phyloP scores from a whole-genome alignment of 306 rosid genomes.

The Phaseolus lunatus region DNA sequence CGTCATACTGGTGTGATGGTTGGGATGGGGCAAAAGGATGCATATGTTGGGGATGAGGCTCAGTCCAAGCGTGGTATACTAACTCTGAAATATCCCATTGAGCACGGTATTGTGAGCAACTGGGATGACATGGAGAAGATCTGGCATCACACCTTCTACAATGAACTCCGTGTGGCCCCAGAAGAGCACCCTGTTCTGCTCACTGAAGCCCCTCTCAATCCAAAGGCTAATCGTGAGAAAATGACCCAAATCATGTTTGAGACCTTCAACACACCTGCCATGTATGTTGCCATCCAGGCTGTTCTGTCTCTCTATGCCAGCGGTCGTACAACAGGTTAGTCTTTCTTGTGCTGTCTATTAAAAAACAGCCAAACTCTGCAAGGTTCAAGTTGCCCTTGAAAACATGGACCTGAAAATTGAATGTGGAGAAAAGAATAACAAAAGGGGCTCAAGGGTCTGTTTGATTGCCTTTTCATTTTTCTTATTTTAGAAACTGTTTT shows the following conservation, averaged over 20 bases:
- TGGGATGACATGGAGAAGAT: slow-evolving; percentile 99
- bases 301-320: slow-evolving; percentile 90
- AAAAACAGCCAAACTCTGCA: background rate
- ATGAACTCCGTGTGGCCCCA: slow-evolving; percentile 93
- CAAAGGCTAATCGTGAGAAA: slow-evolving; percentile 96
- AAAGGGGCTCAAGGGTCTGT: too few relatives aligned
- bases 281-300: slow-evolving; percentile 93
- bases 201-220: slow-evolving; percentile 94
- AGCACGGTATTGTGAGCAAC: slow-evolving; percentile 89
- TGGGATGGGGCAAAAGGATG: slow-evolving; percentile 95
- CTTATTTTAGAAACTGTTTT: too few relatives aligned
- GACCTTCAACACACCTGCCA: slow-evolving; percentile 92
- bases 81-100: slow-evolving; percentile 86
- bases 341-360: background rate
- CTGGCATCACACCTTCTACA: slow-evolving; percentile 94
- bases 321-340: slow-evolving; percentile 93
- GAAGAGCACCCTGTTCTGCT: slow-evolving; percentile 95
- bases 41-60: slow-evolving; percentile 95
- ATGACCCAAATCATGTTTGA: slow-evolving; percentile 97
- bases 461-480: too few relatives aligned
- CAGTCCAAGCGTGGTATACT: slow-evolving; percentile 90
- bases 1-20: slow-evolving; percentile 98
- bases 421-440: too few relatives aligned
- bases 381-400: too few relatives aligned
- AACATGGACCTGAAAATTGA: too few relatives aligned